Conservation (phyloP, 2,329 filamentous ascomycete genomes). For the Fusarium piperis region DNA sequence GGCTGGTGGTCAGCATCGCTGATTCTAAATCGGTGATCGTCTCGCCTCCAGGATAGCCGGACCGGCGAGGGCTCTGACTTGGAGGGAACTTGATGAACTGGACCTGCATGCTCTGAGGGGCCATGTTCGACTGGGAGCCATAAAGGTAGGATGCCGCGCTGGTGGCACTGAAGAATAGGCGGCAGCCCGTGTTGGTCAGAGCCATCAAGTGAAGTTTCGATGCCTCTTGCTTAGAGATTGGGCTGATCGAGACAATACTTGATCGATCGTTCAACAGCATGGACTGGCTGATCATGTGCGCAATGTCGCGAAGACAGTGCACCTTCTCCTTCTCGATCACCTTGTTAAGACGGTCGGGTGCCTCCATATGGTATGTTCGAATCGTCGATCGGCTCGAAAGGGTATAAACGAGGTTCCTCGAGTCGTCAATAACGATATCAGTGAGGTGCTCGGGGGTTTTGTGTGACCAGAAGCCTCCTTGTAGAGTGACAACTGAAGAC, state of each 20-base stretch:
- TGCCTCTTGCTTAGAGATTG: constrained; percentile 82
- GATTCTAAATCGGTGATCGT: constrained; percentile 59
- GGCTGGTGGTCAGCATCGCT: constrained; percentile 58
- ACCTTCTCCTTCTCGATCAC: constrained; percentile 73
- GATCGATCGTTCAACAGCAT: constrained; percentile 75
- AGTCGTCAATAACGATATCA: constrained; percentile 89
- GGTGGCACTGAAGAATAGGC: constrained; percentile 91
- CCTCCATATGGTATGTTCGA: constrained; percentile 87
- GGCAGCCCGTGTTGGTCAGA: constrained; percentile 87
- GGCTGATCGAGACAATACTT: constrained; percentile 83
- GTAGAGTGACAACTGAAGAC: constrained; percentile 67
- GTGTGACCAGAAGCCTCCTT: constrained; percentile 61
- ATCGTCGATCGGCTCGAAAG: constrained; percentile 90
- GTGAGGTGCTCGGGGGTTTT: constrained; percentile 71
- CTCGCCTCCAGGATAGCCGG: constrained; percentile 50
- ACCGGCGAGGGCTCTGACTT: constrained; percentile 43
- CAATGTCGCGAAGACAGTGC: constrained; percentile 75
- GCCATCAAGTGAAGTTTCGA: constrained; percentile 89
- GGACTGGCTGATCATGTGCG: constrained; percentile 83
- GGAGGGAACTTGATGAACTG: constrained; percentile 96
- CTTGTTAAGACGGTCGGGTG: constrained; percentile 66
- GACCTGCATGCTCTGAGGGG: constrained; percentile 96
- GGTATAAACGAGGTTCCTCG: constrained; percentile 87
- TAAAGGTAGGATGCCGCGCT: constrained; percentile 76
- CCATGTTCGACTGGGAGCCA: constrained; percentile 67